phyloP scores from a whole-genome alignment of 2,329 filamentous ascomycete genomes.

The Pseudogymnoascus sp. region DNA sequence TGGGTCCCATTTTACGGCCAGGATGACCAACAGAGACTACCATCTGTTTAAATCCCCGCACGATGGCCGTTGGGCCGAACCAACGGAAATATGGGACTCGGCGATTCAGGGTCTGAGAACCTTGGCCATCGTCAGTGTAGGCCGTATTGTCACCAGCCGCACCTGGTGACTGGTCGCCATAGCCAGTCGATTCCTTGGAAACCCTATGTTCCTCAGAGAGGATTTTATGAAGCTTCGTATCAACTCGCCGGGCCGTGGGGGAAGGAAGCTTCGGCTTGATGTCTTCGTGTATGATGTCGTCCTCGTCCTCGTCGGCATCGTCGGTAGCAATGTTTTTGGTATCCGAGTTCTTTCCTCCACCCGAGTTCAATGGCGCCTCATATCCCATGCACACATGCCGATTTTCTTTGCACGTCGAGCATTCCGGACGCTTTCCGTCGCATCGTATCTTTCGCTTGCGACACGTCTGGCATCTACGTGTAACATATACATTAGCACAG shows the following conservation, averaged over 20 bases:
- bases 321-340: conserved; percentile 16
- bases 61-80: conserved; percentile 84
- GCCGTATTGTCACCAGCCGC: neutral
- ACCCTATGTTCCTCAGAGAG: neutral
- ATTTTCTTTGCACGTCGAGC: conserved; percentile 65
- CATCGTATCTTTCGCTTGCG: conserved; percentile 70
- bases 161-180: neutral
- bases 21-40: conserved; percentile 66
- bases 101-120: conserved; percentile 33
- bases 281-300: conserved; percentile 22
- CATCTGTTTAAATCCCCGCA: conserved; percentile 90
- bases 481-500: conserved; percentile 9
- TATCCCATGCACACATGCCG: conserved; percentile 64
- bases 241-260: neutral
- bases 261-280: conserved; percentile 15
- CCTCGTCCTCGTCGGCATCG: conserved; percentile 32
- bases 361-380: conserved; percentile 34
- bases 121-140: neutral
- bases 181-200: neutral
- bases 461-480: conserved; percentile 58
- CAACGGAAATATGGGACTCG: conserved; percentile 84
- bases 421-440: conserved; percentile 63
- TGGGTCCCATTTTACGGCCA: conserved; percentile 44
- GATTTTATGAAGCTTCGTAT: neutral
- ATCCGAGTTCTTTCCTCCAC: neutral